phyloP scores from a whole-genome alignment of 1,284 basidiomycete species.

The Rhodotorula sp. region DNA sequence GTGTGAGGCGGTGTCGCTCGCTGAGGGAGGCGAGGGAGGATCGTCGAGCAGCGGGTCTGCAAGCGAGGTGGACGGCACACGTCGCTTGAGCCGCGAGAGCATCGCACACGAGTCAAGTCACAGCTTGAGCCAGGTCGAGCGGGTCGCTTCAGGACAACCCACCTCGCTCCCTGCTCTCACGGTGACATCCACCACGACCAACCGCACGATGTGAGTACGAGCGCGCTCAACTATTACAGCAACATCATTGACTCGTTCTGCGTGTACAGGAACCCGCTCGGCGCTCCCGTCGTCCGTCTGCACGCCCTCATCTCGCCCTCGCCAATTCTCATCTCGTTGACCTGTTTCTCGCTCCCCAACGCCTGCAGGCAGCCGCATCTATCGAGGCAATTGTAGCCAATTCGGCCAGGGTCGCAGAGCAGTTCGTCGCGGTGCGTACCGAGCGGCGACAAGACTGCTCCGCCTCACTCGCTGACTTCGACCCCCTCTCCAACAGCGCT shows the following conservation, averaged over 20 bases:
- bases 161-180: not conserved
- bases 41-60: not conserved
- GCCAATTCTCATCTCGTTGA: not conserved
- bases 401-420: constrained; percentile 26
- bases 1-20: not conserved
- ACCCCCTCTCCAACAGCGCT: constrained; percentile 23
- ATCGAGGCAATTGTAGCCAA: constrained; percentile 24
- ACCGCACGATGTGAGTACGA: not conserved
- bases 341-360: not conserved
- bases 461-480: not conserved
- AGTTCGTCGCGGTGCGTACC: constrained; percentile 18
- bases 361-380: constrained; percentile 3
- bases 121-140: not conserved
- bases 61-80: constrained; percentile 8
- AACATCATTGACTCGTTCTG: not conserved
- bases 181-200: not conserved
- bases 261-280: constrained; percentile 15
- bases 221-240: accelerated
- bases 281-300: constrained; percentile 4
- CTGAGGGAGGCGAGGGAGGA: not conserved
- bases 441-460: not conserved
- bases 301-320: not conserved
- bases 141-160: too few species aligned
- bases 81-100: constrained; percentile 35
- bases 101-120: constrained; percentile 9